Conservation (phyloP, 805 yeast genomes). For the Cyberlindnera meyerae region DNA sequence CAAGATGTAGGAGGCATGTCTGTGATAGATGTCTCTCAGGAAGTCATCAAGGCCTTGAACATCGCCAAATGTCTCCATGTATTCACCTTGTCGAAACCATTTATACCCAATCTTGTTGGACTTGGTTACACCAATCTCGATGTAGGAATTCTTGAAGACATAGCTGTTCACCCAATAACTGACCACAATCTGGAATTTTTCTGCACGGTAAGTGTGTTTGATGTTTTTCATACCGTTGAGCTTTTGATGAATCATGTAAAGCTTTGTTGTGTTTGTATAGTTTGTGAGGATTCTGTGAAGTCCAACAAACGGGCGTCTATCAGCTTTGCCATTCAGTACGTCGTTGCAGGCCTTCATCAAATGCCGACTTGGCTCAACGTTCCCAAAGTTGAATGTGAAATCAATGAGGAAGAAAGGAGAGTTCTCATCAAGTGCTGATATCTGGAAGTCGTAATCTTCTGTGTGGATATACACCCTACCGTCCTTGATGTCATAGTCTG, state of each 20-base stretch:
- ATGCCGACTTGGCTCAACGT: slow-evolving; percentile 27
- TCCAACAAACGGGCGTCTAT: slow-evolving; percentile 32
- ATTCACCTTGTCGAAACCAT: slow-evolving; percentile 59
- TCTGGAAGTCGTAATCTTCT: slow-evolving; percentile 65
- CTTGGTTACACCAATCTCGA: slow-evolving; percentile 57
- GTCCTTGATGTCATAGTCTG: slow-evolving; percentile 59
- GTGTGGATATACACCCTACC: slow-evolving; percentile 66
- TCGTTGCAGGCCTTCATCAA: slow-evolving; percentile 55
- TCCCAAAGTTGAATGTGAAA: slow-evolving; percentile 44
- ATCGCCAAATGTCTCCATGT: slow-evolving; percentile 31
- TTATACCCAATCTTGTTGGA: slow-evolving; percentile 45
- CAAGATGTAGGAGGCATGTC: slow-evolving; percentile 36
- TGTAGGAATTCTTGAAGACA: slow-evolving; percentile 44
- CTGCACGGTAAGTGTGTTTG: slow-evolving; percentile 52
- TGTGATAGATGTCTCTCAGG: slow-evolving; percentile 34
- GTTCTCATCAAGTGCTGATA: slow-evolving; percentile 66
- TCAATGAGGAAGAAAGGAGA: slow-evolving; percentile 78
- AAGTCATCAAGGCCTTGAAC: slow-evolving; percentile 32
- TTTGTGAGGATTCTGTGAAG: slow-evolving; percentile 52
- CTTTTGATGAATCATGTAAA: slow-evolving; percentile 56
- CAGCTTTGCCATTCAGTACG: slow-evolving; percentile 39
- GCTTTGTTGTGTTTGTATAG: slow-evolving; percentile 59
- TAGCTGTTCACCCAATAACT: slow-evolving; percentile 60
- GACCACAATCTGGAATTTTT: slow-evolving; percentile 47
- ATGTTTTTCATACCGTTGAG: slow-evolving; percentile 48